A percentile compares a stretch with the other conserved stretches of the same genome.
Conservation (phyloP, 257 asterid species). For the Anisodus tanguticus region DNA sequence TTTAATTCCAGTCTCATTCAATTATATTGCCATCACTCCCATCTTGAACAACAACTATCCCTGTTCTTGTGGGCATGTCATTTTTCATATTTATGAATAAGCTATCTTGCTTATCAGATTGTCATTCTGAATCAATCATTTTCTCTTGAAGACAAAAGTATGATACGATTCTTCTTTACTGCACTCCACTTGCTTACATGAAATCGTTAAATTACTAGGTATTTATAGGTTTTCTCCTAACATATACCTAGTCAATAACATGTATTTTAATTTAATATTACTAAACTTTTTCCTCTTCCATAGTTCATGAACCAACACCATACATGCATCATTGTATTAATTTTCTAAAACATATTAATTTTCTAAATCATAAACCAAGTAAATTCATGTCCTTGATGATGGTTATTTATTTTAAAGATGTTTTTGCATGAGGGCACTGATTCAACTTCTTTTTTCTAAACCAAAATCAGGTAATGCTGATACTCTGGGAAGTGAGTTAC, state of each 20-base stretch:
- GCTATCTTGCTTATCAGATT: neutral
- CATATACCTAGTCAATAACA: neutral
- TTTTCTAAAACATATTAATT: neutral
- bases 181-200: neutral
- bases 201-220: neutral
- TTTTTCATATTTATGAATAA: neutral
- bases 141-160: neutral
- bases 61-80: neutral
- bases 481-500: slow-evolving; percentile 73
- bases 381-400: neutral
- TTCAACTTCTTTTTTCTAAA: slow-evolving; percentile 2
- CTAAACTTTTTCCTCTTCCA: neutral
- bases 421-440: slow-evolving; percentile 9
- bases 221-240: neutral
- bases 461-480: slow-evolving; percentile 66
- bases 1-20: neutral
- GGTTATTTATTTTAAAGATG: neutral
- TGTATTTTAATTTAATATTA: neutral
- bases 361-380: neutral
- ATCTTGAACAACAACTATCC: neutral
- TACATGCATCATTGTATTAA: neutral
- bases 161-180: neutral
- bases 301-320: neutral
- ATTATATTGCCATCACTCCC: neutral
- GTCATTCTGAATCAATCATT: neutral